Evolutionary conservation across 768 basidiomycete genomes (phyloP).

Genomic region (Phylloporus sp.): DNA sequence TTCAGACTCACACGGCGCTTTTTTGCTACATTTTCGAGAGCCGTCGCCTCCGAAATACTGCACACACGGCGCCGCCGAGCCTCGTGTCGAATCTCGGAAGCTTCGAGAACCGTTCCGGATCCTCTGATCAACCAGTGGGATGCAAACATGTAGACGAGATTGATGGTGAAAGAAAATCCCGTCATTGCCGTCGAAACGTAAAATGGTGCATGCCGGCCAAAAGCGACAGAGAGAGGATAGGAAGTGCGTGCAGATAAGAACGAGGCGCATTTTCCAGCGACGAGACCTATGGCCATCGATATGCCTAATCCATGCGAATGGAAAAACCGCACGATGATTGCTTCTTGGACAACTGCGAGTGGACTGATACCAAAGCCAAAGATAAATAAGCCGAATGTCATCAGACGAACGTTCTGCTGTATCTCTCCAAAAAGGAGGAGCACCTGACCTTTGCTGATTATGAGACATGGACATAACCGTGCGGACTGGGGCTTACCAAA

Average conservation of each 20-base stretch:
- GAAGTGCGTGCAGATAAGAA: constrained; percentile 72
- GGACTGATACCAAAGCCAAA: constrained; percentile 80
- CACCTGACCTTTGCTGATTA: constrained; percentile 45
- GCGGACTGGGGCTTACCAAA: constrained; percentile 37
- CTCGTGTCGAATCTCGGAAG: constrained; percentile 54
- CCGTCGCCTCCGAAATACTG: constrained; percentile 53
- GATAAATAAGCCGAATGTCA: constrained; percentile 72
- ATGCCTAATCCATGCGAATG: constrained; percentile 68
- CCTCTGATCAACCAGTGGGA: constrained; percentile 62
- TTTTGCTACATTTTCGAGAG: constrained; percentile 58
- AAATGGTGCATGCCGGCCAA: constrained; percentile 70
- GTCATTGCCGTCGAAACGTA: constrained; percentile 62
- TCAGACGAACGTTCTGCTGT: constrained; percentile 53
- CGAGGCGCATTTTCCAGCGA: constrained; percentile 74
- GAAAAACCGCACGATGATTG: constrained; percentile 81
- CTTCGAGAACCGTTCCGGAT: constrained; percentile 60
- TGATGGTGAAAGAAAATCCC: constrained; percentile 60
- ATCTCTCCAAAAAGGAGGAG: constrained; percentile 65
- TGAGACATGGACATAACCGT: constrained; percentile 4
- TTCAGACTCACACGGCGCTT: constrained; percentile 57
- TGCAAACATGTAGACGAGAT: constrained; percentile 58
- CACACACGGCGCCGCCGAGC: constrained; percentile 42
- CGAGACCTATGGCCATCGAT: constrained; percentile 77
- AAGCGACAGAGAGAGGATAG: constrained; percentile 66
- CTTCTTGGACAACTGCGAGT: constrained; percentile 78